Percentiles rank a stretch among this genome's conserved stretches.
Conservation (phyloP, 2,329 filamentous ascomycete species). For the Aspergillus sp. region DNA sequence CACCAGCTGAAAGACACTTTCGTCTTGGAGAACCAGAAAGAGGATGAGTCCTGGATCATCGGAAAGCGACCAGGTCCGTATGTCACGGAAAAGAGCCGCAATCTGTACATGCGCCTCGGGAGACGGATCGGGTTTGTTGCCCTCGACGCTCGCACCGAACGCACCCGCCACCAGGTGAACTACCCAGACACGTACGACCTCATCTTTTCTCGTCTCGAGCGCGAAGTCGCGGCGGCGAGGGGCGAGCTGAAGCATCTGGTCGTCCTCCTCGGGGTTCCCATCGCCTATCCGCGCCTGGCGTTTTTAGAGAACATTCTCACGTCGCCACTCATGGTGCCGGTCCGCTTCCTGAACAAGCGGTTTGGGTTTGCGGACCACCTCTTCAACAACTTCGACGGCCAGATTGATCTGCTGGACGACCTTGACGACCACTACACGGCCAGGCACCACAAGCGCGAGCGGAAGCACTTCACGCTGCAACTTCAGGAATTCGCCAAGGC, state of each 20-base stretch:
- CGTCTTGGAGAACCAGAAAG: constrained; percentile 49
- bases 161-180: constrained; percentile 88
- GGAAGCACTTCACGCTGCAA: constrained; percentile 59
- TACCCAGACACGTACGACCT: constrained; percentile 58
- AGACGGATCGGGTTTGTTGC: constrained; percentile 56
- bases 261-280: constrained; percentile 60
- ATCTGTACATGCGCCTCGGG: constrained; percentile 54
- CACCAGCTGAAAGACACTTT: constrained; percentile 66
- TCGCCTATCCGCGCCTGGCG: constrained; percentile 64
- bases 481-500: constrained; percentile 51
- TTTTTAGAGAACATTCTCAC: constrained; percentile 91
- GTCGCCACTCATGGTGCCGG: constrained; percentile 76
- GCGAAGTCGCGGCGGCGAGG: constrained; percentile 42
- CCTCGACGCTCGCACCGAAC: constrained; percentile 56
- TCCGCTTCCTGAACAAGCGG: constrained; percentile 81
- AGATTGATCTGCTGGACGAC: constrained; percentile 56
- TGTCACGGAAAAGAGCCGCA: constrained; percentile 52
- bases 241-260: constrained; percentile 54
- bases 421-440: constrained; percentile 74
- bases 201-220: constrained; percentile 48
- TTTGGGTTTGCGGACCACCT: constrained; percentile 78
- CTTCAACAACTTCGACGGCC: constrained; percentile 89
- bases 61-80: constrained; percentile 63
- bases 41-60: constrained; percentile 68
- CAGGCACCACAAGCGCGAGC: constrained; percentile 81